Base-by-base conservation (phyloP, 2,329 filamentous ascomycete genomes). In the Botrytis tulipae region DNA sequence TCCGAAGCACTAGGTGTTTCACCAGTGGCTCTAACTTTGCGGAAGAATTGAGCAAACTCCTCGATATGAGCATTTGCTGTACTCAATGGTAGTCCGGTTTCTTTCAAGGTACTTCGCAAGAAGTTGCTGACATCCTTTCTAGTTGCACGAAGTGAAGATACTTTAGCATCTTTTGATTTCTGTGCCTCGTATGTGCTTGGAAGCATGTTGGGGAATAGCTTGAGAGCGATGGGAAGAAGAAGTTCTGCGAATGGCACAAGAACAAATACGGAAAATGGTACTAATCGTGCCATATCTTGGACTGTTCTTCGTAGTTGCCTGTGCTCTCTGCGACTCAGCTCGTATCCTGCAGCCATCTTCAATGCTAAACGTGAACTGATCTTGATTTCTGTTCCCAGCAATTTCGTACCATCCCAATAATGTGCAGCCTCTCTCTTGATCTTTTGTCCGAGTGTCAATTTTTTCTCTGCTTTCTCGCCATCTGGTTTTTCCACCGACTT, bases 351-450 rank as follows among this genome's bases (percentile, higher is more conserved):
- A 22, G 95, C 94, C 96, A 99, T 99, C 86, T 98, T 98, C 82
- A 98, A 83, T 9, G 95, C 96, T 77, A 99, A 85, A 76, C 92
- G 92, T 75, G 92, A 93, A 82, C 95, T 98, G 82, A 99, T 99
- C 83, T 87, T 93, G 81, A 98, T 91, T 84, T 99, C 96, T 2
- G 94, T 93, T 35, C 92, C 95, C 78, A 99, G 86, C 80, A 99
- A 87, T 84, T 99, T 99, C 42, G 94, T 98, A 74, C 96, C 96
- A 83, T 99, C 96, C 95, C 96, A 98, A 85, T 99, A 99, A 83
- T 99, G 96, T 75, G 91, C 90, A 22, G 87, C 87, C 83, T 99
- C 96, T 83, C 97, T 95, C 87, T 97, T 99, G 80, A 99, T 91
- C 85, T 95, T 97, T 82, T 98, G 93, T 83, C 90, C 92, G 1